Evolutionary conservation across 192 early-diverging fungal genomes (phyloP), one percentile per base, ranked within the genome.

Genomic region (Entomortierella beljakovae): DNA sequence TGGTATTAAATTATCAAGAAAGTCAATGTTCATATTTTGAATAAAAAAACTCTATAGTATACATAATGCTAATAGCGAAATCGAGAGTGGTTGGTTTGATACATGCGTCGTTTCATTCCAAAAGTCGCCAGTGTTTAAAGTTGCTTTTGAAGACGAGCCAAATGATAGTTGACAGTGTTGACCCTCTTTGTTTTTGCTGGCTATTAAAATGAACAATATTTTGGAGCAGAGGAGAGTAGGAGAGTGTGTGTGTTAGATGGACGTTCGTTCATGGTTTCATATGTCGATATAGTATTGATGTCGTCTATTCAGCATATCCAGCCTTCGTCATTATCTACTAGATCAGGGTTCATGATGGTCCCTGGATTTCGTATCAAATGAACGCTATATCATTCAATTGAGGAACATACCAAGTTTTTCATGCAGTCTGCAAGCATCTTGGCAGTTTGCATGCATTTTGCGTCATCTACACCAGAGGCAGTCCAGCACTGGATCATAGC

Each of bases 401-500:
- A 58, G 26, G 9, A 31, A 71, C 81, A 66, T 85, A 89, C 88
- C 57, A 84, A 82, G 70, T 80, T 86, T 57, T 79, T 80, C 83
- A 89, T 86, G 72, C 88, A 89, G 28, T 81, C 77, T 18, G 85
- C 80, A 33, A 89, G 80, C 64, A 85, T 76, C 64, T 83, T 81
- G 26, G 83, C 82, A 40, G 82, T 70, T 25, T 82, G 72, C 52
- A 64, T 66, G 52, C 88, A 89, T 46, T 79, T 82, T 29, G 87
- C 83, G 59, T 85, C 83, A 64, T 89, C 88, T 3, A 86, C 81
- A 58, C 80, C 80, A 2, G 81, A 71, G 55, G 80, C 81, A 32
- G 88, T 80, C 88, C 88, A 89, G 70, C 88, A 89, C 68, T 87
- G 85, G 73, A 89, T 81, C 69, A 89, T 72, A 35, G 86, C 81